Conservation (phyloP, 352 stramenopile genomes). For the Phytophthora aleatoria region DNA sequence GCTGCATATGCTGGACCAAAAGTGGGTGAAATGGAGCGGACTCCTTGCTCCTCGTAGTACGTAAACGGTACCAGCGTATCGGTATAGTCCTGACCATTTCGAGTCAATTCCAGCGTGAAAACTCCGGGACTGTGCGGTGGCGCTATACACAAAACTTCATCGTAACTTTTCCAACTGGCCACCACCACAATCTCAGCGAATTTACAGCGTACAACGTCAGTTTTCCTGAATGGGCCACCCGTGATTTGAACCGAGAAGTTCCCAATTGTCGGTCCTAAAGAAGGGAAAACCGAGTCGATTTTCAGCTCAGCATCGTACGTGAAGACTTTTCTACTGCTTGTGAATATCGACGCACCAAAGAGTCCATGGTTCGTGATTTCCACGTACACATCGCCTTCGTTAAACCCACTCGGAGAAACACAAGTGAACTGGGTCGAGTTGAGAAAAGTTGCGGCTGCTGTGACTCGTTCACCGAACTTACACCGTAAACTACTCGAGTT, state of each 20-base stretch:
- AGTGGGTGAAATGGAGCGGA: slow-evolving; percentile 83
- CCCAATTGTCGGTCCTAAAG: slow-evolving; percentile 69
- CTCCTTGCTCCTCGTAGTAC: slow-evolving; percentile 82
- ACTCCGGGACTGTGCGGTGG: slow-evolving; percentile 67
- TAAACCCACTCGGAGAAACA: slow-evolving; percentile 52
- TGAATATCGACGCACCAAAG: slow-evolving; percentile 43
- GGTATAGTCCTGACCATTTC: slow-evolving; percentile 94
- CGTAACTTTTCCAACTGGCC: slow-evolving; percentile 64
- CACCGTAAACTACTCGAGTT: slow-evolving; percentile 75
- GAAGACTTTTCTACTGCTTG: slow-evolving; percentile 55
- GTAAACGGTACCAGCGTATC: slow-evolving; percentile 65
- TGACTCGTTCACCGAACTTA: slow-evolving; percentile 57
- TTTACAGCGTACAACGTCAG: slow-evolving; percentile 78
- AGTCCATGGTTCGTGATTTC: slow-evolving; percentile 77
- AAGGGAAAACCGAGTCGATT: slow-evolving; percentile 78
- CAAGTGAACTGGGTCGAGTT: slow-evolving; percentile 75
- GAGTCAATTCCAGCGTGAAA: slow-evolving; percentile 85
- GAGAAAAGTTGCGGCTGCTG: slow-evolving; percentile 57
- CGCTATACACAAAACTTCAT: slow-evolving; percentile 78
- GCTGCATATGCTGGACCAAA: slow-evolving; percentile 84
- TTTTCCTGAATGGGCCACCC: slow-evolving; percentile 81
- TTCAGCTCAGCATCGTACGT: slow-evolving; percentile 78
- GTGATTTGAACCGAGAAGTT: slow-evolving; percentile 90
- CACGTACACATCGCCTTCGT: slow-evolving; percentile 49
- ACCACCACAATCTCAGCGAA: slow-evolving; percentile 83